Evolutionary conservation across 2,329 filamentous ascomycete species (phyloP).

Genomic region (Colletotrichum sp.): DNA sequence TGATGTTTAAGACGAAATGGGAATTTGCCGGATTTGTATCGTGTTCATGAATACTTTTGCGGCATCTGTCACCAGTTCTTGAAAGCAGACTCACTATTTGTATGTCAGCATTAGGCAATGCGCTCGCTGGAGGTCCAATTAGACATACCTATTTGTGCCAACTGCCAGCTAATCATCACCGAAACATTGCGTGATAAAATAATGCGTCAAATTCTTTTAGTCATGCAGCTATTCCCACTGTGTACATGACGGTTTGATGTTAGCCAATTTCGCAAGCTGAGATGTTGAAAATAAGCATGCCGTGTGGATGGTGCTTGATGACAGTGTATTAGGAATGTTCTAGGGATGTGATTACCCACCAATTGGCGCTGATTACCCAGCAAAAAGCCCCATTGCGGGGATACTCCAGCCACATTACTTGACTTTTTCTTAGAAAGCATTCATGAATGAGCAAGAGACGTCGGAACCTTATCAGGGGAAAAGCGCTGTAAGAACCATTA

Average conservation of each 20-base stretch:
- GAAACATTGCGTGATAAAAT: not conserved
- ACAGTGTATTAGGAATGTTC: not conserved
- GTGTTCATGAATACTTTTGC: not conserved
- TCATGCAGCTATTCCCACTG: accelerated
- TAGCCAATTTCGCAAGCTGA: not conserved
- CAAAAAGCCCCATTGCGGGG: not conserved
- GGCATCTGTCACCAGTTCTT: not conserved
- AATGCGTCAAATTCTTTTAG: not conserved
- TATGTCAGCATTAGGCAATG: not conserved
- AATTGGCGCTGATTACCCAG: not conserved
- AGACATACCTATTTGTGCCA: not conserved
- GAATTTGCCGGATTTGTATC: not conserved
- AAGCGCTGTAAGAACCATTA: not conserved
- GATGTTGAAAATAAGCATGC: not conserved
- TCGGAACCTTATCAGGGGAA: not conserved
- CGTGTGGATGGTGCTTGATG: not conserved
- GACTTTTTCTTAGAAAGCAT: not conserved
- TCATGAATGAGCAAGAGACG: not conserved
- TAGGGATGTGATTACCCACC: not conserved
- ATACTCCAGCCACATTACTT: not conserved
- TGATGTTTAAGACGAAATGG: not conserved
- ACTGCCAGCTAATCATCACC: not conserved
- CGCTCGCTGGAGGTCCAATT: not conserved
- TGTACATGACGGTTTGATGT: accelerated
- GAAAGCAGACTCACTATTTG: no score